Conservation (phyloP, 129 eudicot species). For the Logfia minima region DNA sequence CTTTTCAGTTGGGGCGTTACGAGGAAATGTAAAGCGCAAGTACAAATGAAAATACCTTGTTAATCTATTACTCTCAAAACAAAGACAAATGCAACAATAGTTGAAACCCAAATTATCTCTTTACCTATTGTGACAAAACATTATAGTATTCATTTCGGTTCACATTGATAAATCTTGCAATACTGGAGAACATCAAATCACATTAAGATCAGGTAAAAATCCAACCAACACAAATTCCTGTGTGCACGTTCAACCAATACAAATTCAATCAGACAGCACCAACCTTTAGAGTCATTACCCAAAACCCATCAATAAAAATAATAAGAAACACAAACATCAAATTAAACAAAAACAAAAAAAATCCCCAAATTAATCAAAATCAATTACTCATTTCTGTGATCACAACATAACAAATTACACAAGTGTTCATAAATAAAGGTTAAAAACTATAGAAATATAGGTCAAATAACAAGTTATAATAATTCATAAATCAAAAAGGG, state of each 20-base stretch:
- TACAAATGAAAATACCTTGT: background rate
- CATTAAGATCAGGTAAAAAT: background rate
- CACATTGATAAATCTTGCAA: background rate
- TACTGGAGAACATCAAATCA: slow-evolving; percentile 21
- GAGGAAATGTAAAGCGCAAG: background rate
- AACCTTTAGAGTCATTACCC: background rate
- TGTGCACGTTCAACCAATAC: background rate
- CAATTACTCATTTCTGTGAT: slow-evolving; percentile 13
- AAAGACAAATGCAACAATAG: background rate
- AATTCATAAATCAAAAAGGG: slow-evolving; percentile 3
- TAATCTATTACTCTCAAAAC: background rate
- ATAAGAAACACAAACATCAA: slow-evolving; percentile 16
- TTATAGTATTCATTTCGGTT: background rate
- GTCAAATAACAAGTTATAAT: slow-evolving; percentile 10
- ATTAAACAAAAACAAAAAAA: slow-evolving; percentile 3
- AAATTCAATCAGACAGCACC: slow-evolving; percentile 2
- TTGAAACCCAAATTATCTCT: background rate
- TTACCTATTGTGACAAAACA: background rate
- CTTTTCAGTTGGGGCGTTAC: background rate
- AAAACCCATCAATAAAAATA: background rate
- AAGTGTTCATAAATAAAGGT: slow-evolving; percentile 1
- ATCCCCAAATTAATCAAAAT: slow-evolving; percentile 16
- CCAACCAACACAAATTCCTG: background rate
- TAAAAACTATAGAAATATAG: background rate
- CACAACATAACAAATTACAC: background rate